Evolutionary conservation across 2,329 filamentous ascomycete genomes (phyloP).

Genomic region (Fusarium begoniae): DNA sequence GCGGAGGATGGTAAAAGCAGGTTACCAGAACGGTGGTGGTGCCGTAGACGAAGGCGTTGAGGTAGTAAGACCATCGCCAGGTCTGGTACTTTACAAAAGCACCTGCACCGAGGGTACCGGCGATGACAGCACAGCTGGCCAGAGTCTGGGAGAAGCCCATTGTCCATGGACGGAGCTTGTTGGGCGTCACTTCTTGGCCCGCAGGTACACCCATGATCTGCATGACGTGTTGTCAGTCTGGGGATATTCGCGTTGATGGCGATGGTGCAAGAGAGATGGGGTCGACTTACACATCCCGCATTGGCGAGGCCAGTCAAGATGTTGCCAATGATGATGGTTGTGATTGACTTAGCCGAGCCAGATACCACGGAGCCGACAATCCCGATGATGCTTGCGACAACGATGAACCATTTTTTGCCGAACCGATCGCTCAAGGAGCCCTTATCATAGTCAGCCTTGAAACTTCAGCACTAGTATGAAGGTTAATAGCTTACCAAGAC

Average conservation of each 20-base stretch:
- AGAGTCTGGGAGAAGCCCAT: not conserved
- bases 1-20: not conserved
- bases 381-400: not conserved
- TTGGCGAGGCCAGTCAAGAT: not conserved
- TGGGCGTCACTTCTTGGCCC: not conserved
- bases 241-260: not conserved
- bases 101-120: not conserved
- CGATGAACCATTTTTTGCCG: not conserved
- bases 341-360: not conserved
- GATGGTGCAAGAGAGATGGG: not conserved
- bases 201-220: not conserved
- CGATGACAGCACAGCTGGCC: not conserved
- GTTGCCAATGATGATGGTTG: not conserved
- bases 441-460: not conserved
- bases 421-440: not conserved
- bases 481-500: not conserved
- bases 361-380: not conserved
- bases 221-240: not conserved
- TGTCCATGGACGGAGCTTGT: not conserved
- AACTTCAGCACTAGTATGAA: accelerated
- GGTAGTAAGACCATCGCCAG: not conserved
- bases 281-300: not conserved
- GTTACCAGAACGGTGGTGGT: not conserved
- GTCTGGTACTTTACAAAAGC: not conserved
- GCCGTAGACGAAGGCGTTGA: not conserved